These are phyloP conservation scores for Ceratocystis lukuohia DNA, from an alignment of 2,329 filamentous ascomycete genomes.

Conservation along the genomic window DNA sequence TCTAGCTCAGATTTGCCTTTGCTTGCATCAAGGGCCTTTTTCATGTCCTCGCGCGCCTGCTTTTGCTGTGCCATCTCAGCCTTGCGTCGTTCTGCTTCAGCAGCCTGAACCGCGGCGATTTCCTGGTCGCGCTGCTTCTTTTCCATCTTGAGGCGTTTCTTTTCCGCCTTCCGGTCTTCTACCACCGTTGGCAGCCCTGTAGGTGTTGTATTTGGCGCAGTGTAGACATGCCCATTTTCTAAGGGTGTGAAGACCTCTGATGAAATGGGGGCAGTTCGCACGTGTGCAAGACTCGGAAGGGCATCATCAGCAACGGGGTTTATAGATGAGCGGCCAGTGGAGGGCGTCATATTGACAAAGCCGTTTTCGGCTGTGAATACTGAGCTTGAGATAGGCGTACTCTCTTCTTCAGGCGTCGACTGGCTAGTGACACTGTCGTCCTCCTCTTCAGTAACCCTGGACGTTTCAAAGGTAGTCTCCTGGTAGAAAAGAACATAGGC, in stretches of 20 bases:
- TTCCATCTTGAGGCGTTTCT: slow-evolving; percentile 24
- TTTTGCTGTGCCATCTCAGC: slow-evolving; percentile 38
- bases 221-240: slow-evolving; percentile 4
- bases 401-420: neutral
- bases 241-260: neutral
- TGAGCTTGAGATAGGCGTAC: neutral
- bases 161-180: slow-evolving; percentile 34
- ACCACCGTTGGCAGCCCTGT: slow-evolving; percentile 8
- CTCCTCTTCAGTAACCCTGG: slow-evolving; percentile 24
- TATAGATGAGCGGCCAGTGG: slow-evolving; percentile 9
- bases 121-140: slow-evolving; percentile 35
- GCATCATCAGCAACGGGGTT: slow-evolving; percentile 27
- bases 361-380: slow-evolving; percentile 4
- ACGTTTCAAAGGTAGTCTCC: slow-evolving; percentile 59
- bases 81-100: slow-evolving; percentile 43
- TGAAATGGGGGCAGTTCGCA: slow-evolving; percentile 44
- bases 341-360: slow-evolving; percentile 26
- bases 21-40: slow-evolving; percentile 51
- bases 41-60: slow-evolving; percentile 46
- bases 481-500: slow-evolving; percentile 98
- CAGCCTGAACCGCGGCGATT: slow-evolving; percentile 40
- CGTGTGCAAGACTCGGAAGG: slow-evolving; percentile 50
- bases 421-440: slow-evolving; percentile 8
- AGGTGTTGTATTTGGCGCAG: neutral
- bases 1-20: slow-evolving; percentile 38